Conservation (phyloP, 2,329 filamentous ascomycete species). For the Neophaeococcomyces aloes region DNA sequence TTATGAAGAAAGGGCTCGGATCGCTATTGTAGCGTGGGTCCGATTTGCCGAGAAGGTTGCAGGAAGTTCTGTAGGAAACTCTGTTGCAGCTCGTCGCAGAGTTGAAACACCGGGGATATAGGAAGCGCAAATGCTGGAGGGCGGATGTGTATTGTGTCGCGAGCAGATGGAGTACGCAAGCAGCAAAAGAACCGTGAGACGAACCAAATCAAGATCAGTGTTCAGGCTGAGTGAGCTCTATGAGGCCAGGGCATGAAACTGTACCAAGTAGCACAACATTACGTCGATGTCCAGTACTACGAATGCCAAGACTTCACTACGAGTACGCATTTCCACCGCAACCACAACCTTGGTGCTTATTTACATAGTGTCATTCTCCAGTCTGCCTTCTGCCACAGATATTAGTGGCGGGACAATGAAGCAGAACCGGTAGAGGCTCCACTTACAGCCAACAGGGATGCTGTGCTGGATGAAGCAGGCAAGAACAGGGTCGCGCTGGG, state of each 20-base stretch:
- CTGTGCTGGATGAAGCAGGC: background rate
- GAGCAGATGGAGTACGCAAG: too few species aligned
- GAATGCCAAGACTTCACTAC: too few species aligned
- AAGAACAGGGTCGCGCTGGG: background rate
- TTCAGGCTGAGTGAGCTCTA: too few species aligned
- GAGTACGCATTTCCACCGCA: background rate
- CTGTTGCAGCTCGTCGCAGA: too few species aligned
- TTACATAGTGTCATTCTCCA: background rate
- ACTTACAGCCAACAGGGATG: background rate
- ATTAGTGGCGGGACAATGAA: background rate
- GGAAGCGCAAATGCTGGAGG: too few species aligned
- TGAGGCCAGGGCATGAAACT: background rate
- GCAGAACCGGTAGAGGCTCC: background rate
- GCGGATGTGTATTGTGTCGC: too few species aligned
- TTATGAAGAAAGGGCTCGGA: background rate
- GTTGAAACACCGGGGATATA: too few species aligned
- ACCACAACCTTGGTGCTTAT: background rate
- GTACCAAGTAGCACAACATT: background rate
- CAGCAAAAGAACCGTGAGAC: too few species aligned
- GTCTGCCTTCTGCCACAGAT: background rate
- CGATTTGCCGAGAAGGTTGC: too few species aligned
- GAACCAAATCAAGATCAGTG: too few species aligned
- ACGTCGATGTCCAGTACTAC: slow-evolving; percentile 6
- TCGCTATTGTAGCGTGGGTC: too few species aligned
- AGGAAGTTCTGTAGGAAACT: too few species aligned